A percentile compares a stretch with the other conserved stretches of the same genome.
phyloP scores from a whole-genome alignment of 1,284 basidiomycete genomes.

The Puccinia novopanici region DNA sequence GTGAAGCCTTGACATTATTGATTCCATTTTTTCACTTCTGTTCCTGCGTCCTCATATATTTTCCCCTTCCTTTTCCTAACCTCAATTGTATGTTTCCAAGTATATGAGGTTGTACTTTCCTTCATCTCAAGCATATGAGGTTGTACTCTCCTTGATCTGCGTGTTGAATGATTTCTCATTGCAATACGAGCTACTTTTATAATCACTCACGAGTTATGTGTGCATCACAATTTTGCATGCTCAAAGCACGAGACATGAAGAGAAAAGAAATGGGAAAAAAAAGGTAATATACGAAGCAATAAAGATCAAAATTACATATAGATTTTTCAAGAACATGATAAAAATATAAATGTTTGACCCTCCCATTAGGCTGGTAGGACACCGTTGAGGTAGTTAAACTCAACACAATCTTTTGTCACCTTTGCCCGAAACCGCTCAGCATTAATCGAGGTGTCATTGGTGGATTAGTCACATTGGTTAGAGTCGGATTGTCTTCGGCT shows the following conservation, averaged over 20 bases:
- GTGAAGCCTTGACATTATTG: no score
- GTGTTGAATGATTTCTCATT: no score
- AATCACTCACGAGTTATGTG: no score
- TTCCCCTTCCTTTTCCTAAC: background rate
- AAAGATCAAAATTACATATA: no score
- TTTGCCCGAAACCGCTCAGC: background rate
- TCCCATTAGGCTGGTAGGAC: background rate
- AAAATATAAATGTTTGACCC: background rate
- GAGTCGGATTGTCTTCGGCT: no score
- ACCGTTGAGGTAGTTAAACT: conserved; percentile 2
- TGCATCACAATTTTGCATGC: no score
- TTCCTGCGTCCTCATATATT: background rate
- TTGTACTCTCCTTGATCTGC: no score
- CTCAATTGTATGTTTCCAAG: background rate
- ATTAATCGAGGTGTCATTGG: background rate
- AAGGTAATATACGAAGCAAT: no score
- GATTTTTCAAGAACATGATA: no score
- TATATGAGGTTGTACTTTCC: background rate
- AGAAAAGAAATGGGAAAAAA: no score
- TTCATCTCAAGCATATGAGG: background rate
- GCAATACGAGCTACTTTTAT: no score
- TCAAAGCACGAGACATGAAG: no score
- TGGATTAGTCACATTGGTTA: background rate
- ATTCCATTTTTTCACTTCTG: background rate
- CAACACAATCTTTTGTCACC: background rate